Evolutionary conservation across 257 asterid species (phyloP), one percentile per base, ranked within the genome.

Genomic region (Jacaranda copaia): DNA sequence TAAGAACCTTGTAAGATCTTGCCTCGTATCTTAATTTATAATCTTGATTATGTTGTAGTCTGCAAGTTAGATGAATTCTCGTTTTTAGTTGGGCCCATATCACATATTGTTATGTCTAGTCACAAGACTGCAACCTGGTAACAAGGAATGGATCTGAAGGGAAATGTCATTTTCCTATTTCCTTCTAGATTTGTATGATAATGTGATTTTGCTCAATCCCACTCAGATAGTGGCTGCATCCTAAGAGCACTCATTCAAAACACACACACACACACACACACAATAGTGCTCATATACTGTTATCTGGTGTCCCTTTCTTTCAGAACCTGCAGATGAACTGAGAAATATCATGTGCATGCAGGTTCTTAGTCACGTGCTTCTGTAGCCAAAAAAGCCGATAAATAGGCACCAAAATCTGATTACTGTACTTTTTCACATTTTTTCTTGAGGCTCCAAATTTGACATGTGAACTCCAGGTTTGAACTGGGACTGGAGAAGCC

Each of bases 401-500:
- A 43, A 68, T 49, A 7, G 56, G 58, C 68, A 55, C 40, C 72
- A 66, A 6, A 5, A 10, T 61, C 36, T 61, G 16, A 3, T 6
- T 61, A 60, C 7, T 60, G 55, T 32, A 16, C 32, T 25, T 25
- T 25, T 25, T 25, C 32, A 25, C 32, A 25, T 25, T 25, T 25
- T 25, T 25, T 25, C 32, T 25, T 25, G 32, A 25, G 32, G 32
- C 32, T 25, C 32, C 32, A 25, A 25, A 25, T 25, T 25, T 25
- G 32, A 25, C 32, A 49, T 63, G 1, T 16, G 39, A 45, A 66
- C 51, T 87, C 79, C 89, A 95, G 99, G 81, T 95, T 91, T 78
- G 99, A 95, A 65, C 85, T 95, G 55, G 99, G 99, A 49, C 80
- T 95, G 85, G 99, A 95, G 91, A 95, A 95, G 85, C 99, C 98